Percentiles rank a stretch among this genome's conserved stretches.
Evolutionary conservation across 371 early-diverging fungal genomes (phyloP).

Genomic region (Mortierella sp.): DNA sequence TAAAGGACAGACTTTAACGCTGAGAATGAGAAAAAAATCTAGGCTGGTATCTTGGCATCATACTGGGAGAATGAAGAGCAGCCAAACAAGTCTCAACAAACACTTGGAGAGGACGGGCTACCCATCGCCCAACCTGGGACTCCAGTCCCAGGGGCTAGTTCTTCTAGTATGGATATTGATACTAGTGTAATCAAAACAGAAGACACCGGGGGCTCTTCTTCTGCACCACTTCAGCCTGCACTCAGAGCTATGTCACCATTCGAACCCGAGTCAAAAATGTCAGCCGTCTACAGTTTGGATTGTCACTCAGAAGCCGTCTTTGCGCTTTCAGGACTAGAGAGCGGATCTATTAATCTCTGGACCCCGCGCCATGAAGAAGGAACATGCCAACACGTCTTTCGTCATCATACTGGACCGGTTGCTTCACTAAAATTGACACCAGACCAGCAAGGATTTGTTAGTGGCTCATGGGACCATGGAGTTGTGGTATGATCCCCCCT

Average conservation of each 20-base stretch:
- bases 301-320: slow-evolving; percentile 88
- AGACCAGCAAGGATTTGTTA: slow-evolving; percentile 80
- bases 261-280: slow-evolving; percentile 68
- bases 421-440: slow-evolving; percentile 83
- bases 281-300: slow-evolving; percentile 91
- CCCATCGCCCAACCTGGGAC: slow-evolving; percentile 2
- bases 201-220: not conserved
- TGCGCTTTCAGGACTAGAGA: slow-evolving; percentile 57
- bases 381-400: slow-evolving; percentile 77
- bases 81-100: slow-evolving; percentile 29
- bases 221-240: not conserved
- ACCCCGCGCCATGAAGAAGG: slow-evolving; percentile 96
- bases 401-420: slow-evolving; percentile 84
- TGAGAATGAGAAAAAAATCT: too few species aligned
- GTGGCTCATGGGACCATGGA: slow-evolving; percentile 94
- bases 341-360: slow-evolving; percentile 88
- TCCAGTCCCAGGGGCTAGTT: not conserved
- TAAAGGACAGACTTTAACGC: not conserved
- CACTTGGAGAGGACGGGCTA: slow-evolving; percentile 33
- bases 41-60: slow-evolving; percentile 85
- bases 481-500: slow-evolving; percentile 63
- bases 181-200: slow-evolving; percentile 19
- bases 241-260: slow-evolving; percentile 37
- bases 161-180: slow-evolving; percentile 39
- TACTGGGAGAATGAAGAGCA: slow-evolving; percentile 95